A percentile compares a stretch with the other conserved stretches of the same genome.
Conservation (phyloP, 805 yeast species). For the Metschnikowia hibisci region DNA sequence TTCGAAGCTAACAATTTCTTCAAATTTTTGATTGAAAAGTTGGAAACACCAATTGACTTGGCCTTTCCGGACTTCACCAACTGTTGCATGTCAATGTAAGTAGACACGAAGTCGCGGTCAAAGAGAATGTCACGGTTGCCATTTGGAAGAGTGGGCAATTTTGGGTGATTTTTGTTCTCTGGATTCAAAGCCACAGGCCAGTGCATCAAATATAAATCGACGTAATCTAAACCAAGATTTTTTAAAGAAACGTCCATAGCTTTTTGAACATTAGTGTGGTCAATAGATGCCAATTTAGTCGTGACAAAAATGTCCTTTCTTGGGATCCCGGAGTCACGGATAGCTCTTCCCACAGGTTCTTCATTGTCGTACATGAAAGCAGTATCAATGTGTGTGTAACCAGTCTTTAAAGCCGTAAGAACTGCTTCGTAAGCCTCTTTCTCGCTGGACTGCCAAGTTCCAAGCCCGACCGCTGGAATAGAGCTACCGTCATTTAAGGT, state of each 20-base stretch:
- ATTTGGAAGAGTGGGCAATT: conserved; percentile 31
- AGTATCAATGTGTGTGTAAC: conserved; percentile 49
- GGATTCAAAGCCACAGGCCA: conserved; percentile 68
- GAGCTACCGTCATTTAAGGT: conserved; percentile 52
- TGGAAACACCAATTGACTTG: conserved; percentile 74
- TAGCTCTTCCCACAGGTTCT: conserved; percentile 54
- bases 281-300: conserved; percentile 63
- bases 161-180: conserved; percentile 29
- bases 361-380: conserved; percentile 60
- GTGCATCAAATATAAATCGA: conserved; percentile 75
- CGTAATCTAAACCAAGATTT: conserved; percentile 67
- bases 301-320: conserved; percentile 66
- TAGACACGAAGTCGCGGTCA: conserved; percentile 45
- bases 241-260: conserved; percentile 58
- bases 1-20: conserved; percentile 47
- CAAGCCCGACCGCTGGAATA: conserved; percentile 69
- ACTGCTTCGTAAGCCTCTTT: conserved; percentile 58
- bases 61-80: conserved; percentile 49
- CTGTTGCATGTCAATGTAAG: conserved; percentile 63
- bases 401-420: conserved; percentile 51
- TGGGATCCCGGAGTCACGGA: conserved; percentile 55
- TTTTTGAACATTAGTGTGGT: conserved; percentile 47
- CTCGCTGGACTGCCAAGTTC: conserved; percentile 66
- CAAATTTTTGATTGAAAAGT: conserved; percentile 55
- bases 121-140: conserved; percentile 34